Evolutionary conservation across 805 yeast species (phyloP).

Genomic region (Lipomyces orientalis): DNA sequence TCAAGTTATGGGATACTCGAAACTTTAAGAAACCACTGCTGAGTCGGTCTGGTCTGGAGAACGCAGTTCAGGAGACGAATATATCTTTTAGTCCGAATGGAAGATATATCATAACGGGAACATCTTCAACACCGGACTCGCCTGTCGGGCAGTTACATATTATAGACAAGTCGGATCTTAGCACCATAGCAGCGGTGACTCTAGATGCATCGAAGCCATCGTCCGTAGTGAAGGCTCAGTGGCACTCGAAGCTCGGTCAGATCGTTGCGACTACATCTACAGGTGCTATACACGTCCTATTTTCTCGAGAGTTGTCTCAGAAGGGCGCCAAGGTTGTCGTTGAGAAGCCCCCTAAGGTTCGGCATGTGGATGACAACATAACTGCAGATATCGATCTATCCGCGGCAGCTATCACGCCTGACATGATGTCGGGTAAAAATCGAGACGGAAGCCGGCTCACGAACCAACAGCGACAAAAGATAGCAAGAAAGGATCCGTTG

Average conservation of each 20-base stretch:
- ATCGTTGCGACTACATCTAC: conserved; percentile 42
- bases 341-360: conserved; percentile 39
- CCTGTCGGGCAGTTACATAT: conserved; percentile 37
- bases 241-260: conserved; percentile 45
- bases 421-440: conserved; percentile 1
- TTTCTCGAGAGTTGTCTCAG: conserved; percentile 41
- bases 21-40: conserved; percentile 38
- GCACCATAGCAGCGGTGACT: conserved; percentile 35
- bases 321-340: conserved; percentile 43
- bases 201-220: conserved; percentile 17
- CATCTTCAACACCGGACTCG: conserved; percentile 22
- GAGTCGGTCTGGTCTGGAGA: conserved; percentile 31
- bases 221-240: conserved; percentile 36
- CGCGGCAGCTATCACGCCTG: conserved; percentile 37
- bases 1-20: conserved; percentile 45
- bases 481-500: conserved; percentile 23
- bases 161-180: conserved; percentile 43
- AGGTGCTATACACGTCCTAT: conserved; percentile 42
- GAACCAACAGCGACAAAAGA: conserved; percentile 17
- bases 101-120: conserved; percentile 41
- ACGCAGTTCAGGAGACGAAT: conserved; percentile 33
- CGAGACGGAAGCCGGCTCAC: conserved; percentile 21
- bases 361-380: conserved; percentile 46
- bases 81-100: conserved; percentile 41
- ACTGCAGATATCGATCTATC: conserved; percentile 41